A percentile compares a stretch with the other conserved stretches of the same genome.
phyloP scores from a whole-genome alignment of 371 early-diverging fungal species.

The Entomophthora muscae region DNA sequence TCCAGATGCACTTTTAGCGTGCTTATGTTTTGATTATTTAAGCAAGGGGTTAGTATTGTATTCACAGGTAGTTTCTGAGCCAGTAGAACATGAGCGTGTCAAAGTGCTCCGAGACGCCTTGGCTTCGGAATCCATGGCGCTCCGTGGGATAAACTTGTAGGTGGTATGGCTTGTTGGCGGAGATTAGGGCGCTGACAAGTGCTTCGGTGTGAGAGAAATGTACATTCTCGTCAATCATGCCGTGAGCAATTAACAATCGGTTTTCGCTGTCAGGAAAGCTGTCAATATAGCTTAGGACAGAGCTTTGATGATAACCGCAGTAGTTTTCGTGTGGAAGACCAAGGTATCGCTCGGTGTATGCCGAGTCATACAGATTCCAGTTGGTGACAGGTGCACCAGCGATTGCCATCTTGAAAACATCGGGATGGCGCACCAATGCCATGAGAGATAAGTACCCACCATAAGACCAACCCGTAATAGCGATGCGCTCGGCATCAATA shows the following conservation, averaged over 20 bases:
- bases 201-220: slow-evolving; percentile 46
- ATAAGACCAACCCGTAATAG: slow-evolving; percentile 53
- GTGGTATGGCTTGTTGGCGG: slow-evolving; percentile 35
- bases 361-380: slow-evolving; percentile 56
- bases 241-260: slow-evolving; percentile 54
- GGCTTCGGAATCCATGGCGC: slow-evolving; percentile 52
- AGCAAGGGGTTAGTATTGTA: no score
- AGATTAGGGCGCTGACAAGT: slow-evolving; percentile 33
- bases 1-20: no score
- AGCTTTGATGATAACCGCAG: slow-evolving; percentile 28
- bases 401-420: slow-evolving; percentile 44
- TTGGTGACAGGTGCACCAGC: slow-evolving; percentile 65
- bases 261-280: slow-evolving; percentile 42
- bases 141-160: slow-evolving; percentile 52
- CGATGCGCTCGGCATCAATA: slow-evolving; percentile 36
- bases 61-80: slow-evolving; percentile 34
- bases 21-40: no score
- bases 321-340: slow-evolving; percentile 31
- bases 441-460: slow-evolving; percentile 57
- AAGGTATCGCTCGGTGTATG: slow-evolving; percentile 66
- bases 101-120: slow-evolving; percentile 56
- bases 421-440: slow-evolving; percentile 40
- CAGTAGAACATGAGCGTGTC: slow-evolving; percentile 59
- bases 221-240: slow-evolving; percentile 68
- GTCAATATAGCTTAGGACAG: slow-evolving; percentile 28